Base-by-base conservation (phyloP, 768 basidiomycete species). In the Dacryopinax primogenitus region DNA sequence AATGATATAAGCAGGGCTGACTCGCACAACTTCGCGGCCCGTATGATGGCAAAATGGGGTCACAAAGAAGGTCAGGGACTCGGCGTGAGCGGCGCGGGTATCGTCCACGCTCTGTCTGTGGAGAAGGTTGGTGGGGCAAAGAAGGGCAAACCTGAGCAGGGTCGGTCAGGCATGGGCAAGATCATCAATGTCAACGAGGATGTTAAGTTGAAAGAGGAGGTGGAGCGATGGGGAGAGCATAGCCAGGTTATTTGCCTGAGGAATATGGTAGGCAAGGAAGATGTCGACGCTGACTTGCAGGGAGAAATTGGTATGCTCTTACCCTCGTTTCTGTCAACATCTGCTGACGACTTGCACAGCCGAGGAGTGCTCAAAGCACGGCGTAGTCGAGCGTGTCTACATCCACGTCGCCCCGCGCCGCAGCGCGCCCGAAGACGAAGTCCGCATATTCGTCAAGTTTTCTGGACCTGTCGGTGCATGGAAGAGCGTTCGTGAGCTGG, bases 31-130 rank as follows among this genome's bases (percentile, higher is more conserved):
- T 92, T 94, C 70, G 91, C 91, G 33, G 86, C 86, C 13, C 86
- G 89, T 34, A 73, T 95, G 69, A 95, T 96, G 92, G 90, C 89
- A 1, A 96, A 93, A 77, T 94, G 89, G 90, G 94, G 94, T 0
- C 92, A 96, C 73, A 88, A 90, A 73, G 90, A 91, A 73, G 95
- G 95, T 1, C 86, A 92, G 75, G 94, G 94, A 11, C 81, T 97
- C 1, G 95, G 95, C 34, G 86, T 82, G 0, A 84, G 89, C 66
- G 89, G 86, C 7, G 81, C 82, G 1, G 93, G 93, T 1, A 94
- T 98, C 47, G 84, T 94, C 45, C 88, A 94, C 66, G 92, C 94
- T 3, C 81, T 97, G 2, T 82, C 85, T 0, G 88, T 95, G 23
- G 89, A 94, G 71, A 73, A 23, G 71, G 73, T 28, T 78, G 77